Base-by-base conservation (phyloP, 306 rosid species). In the Sindora glabra region DNA sequence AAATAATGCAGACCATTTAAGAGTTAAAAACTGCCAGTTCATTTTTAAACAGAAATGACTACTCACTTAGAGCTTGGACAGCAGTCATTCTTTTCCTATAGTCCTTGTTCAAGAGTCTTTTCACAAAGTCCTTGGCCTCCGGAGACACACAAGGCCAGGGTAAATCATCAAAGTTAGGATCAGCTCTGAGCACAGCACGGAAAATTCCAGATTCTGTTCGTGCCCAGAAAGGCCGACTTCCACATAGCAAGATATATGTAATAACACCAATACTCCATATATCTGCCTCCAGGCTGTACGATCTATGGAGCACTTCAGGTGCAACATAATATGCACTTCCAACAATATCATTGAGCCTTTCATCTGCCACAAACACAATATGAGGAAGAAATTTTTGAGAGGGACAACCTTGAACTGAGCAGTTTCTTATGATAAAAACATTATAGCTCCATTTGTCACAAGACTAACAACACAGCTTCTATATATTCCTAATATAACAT, bases 291-390 rank as follows among this genome's bases (percentile, higher is more conserved):
- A 82, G 63, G 44, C 94, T 82, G 71, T 94, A 94, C 26, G 97
- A 94, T 81, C 99, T 79, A 62, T 89, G 97, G 53, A 94, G 95
- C 47, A 94, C 99, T 76, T 89, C 99, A 39, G 97, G 99, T 29
- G 99, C 97, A 68, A 94, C 97, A 64, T 89, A 94, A 66, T 89
- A 94, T 48, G 99, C 97, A 69, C 99, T 94, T 56, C 97, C 99
- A 71, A 94, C 99, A 73, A 86, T 86, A 75, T 94, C 99, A 65
- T 84, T 94, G 61, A 89, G 86, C 51, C 95, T 79, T 74, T 69
- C 84, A 0, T 86, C 95, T 94, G 94, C 42, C 61, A 2, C 15
- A 55, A 58, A 46, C 44, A 48, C 14, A 16, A 57, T 44, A 21
- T 12, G 39, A 8, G 50, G 32, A 17, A 44, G 49, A 57, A 22